phyloP scores from a whole-genome alignment of 2,329 filamentous ascomycete species.

The Chaetomium globosum region DNA sequence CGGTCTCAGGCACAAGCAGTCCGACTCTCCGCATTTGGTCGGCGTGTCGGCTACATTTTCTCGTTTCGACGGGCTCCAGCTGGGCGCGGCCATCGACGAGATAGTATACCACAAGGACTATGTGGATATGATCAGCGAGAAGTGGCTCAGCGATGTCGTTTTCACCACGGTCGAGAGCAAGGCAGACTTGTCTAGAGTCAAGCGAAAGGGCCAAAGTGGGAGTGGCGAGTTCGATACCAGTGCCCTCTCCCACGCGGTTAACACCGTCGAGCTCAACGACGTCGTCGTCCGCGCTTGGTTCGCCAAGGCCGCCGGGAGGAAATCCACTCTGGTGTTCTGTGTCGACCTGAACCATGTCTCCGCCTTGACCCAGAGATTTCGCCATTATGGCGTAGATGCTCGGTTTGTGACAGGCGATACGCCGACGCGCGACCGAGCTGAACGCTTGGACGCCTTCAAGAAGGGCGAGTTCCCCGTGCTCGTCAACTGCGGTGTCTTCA shows the following conservation, averaged over 20 bases:
- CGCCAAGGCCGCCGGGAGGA: conserved; percentile 69
- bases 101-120: conserved; percentile 90
- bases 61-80: conserved; percentile 77
- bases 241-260: conserved; percentile 80
- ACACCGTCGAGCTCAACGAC: conserved; percentile 78
- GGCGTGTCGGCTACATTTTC: conserved; percentile 80
- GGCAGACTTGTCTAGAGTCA: conserved; percentile 74
- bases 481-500: conserved; percentile 94
- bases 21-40: conserved; percentile 67
- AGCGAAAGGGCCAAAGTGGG: conserved; percentile 57
- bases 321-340: conserved; percentile 91
- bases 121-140: conserved; percentile 73
- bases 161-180: conserved; percentile 90
- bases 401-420: conserved; percentile 86
- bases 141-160: conserved; percentile 88
- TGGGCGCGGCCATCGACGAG: conserved; percentile 86
- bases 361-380: conserved; percentile 74
- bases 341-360: conserved; percentile 84
- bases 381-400: conserved; percentile 76
- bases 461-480: conserved; percentile 79
- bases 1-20: conserved; percentile 57
- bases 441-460: conserved; percentile 75
- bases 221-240: conserved; percentile 78
- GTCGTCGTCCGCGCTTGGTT: conserved; percentile 86
- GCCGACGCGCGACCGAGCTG: conserved; percentile 64